These are phyloP conservation scores for Phytophthora ramorum DNA, from an alignment of 352 stramenopile species.

Conservation along the genomic window DNA sequence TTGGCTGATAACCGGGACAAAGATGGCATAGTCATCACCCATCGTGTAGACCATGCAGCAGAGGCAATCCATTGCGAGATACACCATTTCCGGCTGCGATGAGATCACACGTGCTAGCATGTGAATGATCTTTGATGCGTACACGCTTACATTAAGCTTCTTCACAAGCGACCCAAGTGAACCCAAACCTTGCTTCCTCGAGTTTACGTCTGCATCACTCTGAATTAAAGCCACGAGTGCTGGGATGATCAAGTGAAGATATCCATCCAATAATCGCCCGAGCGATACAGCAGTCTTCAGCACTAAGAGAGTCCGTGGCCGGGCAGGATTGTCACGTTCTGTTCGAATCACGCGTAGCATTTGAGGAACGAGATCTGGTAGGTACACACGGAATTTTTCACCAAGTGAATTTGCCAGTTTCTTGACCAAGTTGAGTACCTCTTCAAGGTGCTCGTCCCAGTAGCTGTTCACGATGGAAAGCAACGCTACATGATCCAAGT, in stretches of 20 bases:
- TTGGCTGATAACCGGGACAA: conserved; percentile 87
- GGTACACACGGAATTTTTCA: conserved; percentile 90
- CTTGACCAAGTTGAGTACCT: conserved; percentile 98
- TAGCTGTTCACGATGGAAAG: conserved; percentile 86
- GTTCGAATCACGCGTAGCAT: conserved; percentile 88
- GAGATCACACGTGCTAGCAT: conserved; percentile 88
- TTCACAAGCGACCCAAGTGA: conserved; percentile 88
- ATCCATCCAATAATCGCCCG: conserved; percentile 79
- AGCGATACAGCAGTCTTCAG: conserved; percentile 83
- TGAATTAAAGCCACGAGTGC: conserved; percentile 85
- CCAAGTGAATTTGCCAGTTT: conserved; percentile 87
- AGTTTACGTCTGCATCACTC: conserved; percentile 83
- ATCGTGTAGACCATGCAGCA: conserved; percentile 92
- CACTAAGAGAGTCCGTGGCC: conserved; percentile 78
- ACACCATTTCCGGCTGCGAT: conserved; percentile 82
- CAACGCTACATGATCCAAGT: conserved; percentile 85
- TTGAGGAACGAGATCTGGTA: conserved; percentile 89
- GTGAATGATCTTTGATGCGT: conserved; percentile 91
- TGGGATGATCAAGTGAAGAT: conserved; percentile 87
- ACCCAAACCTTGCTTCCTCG: conserved; percentile 79
- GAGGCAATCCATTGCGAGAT: conserved; percentile 89
- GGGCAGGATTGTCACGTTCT: conserved; percentile 70
- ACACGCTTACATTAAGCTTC: conserved; percentile 90
- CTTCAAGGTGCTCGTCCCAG: conserved; percentile 94
- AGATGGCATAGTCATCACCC: conserved; percentile 90